phyloP scores from a whole-genome alignment of 2,329 filamentous ascomycete species.

The Cucurbitaria berberidis region DNA sequence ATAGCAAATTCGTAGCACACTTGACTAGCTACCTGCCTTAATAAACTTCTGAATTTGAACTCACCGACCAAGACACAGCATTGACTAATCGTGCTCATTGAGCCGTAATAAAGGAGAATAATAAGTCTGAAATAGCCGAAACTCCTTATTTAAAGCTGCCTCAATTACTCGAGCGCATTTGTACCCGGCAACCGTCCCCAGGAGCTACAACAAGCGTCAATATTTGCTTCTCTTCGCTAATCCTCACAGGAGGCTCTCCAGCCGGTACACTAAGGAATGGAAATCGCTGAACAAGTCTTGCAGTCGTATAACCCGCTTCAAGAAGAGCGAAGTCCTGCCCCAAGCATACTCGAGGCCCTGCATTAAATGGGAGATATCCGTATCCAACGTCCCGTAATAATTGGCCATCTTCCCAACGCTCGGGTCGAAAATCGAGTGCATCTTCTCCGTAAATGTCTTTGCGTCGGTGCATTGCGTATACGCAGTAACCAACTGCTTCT shows the following conservation, averaged over 20 bases:
- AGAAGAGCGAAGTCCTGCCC: constrained; percentile 40
- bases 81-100: too few relatives aligned
- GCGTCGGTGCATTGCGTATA: constrained; percentile 42
- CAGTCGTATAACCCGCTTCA: constrained; percentile 33
- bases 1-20: too few relatives aligned
- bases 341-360: constrained; percentile 37
- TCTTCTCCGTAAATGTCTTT: constrained; percentile 47
- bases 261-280: constrained; percentile 3
- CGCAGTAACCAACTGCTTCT: constrained; percentile 36
- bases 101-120: too few relatives aligned
- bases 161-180: background rate
- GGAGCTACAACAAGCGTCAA: constrained; percentile 19
- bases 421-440: constrained; percentile 43
- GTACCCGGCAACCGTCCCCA: constrained; percentile 13
- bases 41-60: too few relatives aligned
- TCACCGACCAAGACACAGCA: too few relatives aligned
- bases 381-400: constrained; percentile 17
- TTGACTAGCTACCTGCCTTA: too few relatives aligned
- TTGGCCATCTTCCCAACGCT: constrained; percentile 40
- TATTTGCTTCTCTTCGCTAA: constrained; percentile 16
- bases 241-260: constrained; percentile 3
- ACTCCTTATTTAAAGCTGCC: too few relatives aligned
- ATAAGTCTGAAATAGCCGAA: too few relatives aligned
- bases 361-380: constrained; percentile 41
- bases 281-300: constrained; percentile 33